Evolutionary conservation across 116 monocot species (phyloP).

Genomic region (Posidonia oceanica): DNA sequence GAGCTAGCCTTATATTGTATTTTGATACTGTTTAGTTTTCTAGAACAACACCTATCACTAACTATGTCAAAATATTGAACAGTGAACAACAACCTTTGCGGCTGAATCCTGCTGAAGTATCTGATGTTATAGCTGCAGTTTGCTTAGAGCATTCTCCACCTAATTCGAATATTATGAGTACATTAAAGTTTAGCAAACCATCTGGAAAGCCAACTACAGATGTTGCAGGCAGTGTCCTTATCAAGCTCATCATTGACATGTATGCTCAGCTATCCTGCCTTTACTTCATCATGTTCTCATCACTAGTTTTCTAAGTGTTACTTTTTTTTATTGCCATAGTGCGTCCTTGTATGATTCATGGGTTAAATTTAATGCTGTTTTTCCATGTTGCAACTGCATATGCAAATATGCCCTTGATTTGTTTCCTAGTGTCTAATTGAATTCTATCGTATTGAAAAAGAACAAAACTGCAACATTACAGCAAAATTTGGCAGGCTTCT

Average conservation of each 20-base stretch:
- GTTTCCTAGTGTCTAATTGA: too few species aligned
- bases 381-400: too few species aligned
- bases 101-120: constrained; percentile 76
- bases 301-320: background rate
- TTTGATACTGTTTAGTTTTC: background rate
- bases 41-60: background rate
- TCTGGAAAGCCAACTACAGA: constrained; percentile 56
- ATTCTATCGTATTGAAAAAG: too few species aligned
- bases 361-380: too few species aligned
- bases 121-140: constrained; percentile 93
- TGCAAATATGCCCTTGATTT: too few species aligned
- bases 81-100: constrained; percentile 98
- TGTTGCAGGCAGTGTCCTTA: constrained; percentile 93
- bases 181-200: constrained; percentile 36
- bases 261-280: constrained; percentile 22
- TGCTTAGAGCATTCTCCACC: constrained; percentile 51
- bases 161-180: constrained; percentile 35
- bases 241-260: constrained; percentile 98
- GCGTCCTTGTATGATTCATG: too few species aligned
- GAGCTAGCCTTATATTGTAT: background rate
- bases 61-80: constrained; percentile 22
- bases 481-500: too few species aligned
- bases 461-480: too few species aligned
- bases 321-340: background rate
- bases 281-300: background rate